Evolutionary conservation across 108 stramenopile species (phyloP), one percentile per base, ranked within the genome.

Genomic region (Parietichytrium sp.): DNA sequence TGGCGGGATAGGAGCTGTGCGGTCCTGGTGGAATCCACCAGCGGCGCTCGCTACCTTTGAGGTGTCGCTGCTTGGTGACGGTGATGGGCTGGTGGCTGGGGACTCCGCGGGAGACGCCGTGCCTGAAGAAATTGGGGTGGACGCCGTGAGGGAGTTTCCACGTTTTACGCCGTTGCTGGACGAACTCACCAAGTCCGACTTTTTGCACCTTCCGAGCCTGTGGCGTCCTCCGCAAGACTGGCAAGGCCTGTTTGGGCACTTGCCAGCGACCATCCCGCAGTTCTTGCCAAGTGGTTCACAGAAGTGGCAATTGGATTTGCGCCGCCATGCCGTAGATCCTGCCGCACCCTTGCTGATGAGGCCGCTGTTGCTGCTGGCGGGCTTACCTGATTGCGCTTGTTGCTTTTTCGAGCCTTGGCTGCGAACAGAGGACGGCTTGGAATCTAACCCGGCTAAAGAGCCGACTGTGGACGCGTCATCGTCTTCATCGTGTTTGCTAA

Each of bases 281-380:
- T 72, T 72, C 20, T 72, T 12, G 16, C 61, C 61, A 25, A 72
- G 61, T 42, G 61, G 61, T 42, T 72, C 61, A 25, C 61, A 72
- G 45, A 45, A 72, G 42, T 72, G 61, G 61, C 61, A 72, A 45
- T 72, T 72, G 61, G 38, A 45, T 42, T 72, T 72, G 23, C 61
- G 61, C 61, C 61, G 61, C 61, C 61, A 72, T 16, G 61, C 61
- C n/a, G 61, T 72, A 6, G 61, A 72, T n/a, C n/a, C n/a, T n/a
- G n/a, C n/a, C n/a, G n/a, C n/a, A n/a, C n/a, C n/a, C n/a, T n/a
- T n/a, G n/a, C n/a, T n/a, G n/a, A n/a, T n/a, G n/a, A n/a, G n/a
- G n/a, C n/a, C n/a, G n/a, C n/a, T n/a, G n/a, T n/a, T n/a, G n/a
- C n/a, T n/a, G n/a, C n/a, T n/a, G n/a, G n/a, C n/a, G n/a, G n/a